These are phyloP conservation scores for Tolypocladium inflatum DNA, from an alignment of 2,329 filamentous ascomycete genomes.

Conservation along the genomic window DNA sequence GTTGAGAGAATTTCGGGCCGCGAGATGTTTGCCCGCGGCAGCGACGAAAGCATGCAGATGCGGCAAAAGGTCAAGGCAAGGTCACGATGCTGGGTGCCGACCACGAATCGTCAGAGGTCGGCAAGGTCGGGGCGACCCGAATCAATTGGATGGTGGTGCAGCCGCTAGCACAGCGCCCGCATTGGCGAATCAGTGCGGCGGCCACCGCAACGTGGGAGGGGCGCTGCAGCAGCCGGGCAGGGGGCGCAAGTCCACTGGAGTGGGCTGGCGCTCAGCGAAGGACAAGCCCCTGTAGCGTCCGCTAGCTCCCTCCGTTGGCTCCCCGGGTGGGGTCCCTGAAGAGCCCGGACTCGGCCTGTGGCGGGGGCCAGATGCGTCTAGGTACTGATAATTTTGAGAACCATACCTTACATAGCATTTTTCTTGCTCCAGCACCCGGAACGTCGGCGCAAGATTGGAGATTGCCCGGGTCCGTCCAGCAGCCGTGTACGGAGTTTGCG, in stretches of 20 bases:
- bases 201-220: constrained; percentile 12
- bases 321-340: neutral
- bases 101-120: neutral
- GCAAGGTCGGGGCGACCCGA: neutral
- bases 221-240: constrained; percentile 2
- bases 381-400: neutral
- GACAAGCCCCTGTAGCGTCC: neutral
- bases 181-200: constrained; percentile 15
- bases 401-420: neutral
- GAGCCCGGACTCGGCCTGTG: neutral
- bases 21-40: neutral
- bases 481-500: neutral
- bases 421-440: neutral
- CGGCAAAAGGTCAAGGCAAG: neutral
- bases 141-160: neutral
- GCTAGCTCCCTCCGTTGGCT: neutral
- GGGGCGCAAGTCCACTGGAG: constrained; percentile 5
- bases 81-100: neutral
- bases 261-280: neutral
- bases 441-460: neutral
- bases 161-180: neutral
- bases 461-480: neutral
- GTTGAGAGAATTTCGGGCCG: neutral
- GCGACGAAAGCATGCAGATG: neutral
- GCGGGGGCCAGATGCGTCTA: neutral